Evolutionary conservation across 805 yeast genomes (phyloP), one percentile per base, ranked within the genome.

Genomic region (Jamesozyma lodderae): DNA sequence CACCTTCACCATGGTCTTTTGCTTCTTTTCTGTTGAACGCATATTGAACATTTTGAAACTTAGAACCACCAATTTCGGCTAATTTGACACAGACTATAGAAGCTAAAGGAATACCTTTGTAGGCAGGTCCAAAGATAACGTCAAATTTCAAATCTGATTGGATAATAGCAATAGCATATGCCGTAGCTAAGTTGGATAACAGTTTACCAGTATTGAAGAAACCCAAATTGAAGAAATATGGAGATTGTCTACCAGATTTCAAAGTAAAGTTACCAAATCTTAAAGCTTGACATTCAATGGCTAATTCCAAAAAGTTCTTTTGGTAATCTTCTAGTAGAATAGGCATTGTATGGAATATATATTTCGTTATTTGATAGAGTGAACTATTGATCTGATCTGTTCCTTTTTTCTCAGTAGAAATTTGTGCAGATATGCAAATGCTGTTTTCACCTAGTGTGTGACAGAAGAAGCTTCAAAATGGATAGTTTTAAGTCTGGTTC

Each of bases 1-100:
- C 98, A 49, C 97, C 98, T 67, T 90, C 98, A 40, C 98, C 98
- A 58, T 90, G 98, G 58, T 88, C 96, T 66, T 90, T 90, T 69
- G 82, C 81, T 63, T 87, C 96, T 66, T 90, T 92, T 63, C 98
- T 79, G 71, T 90, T 90, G 71, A 86, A 90, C n/a, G 96, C 78
- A 60, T 88, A 92, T 33, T 85, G 86, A 35, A 85, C 67, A 43
- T 76, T 60, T 36, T 75, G 77, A 55, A 76, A 87, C 55, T 80
- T 79, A 40, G 73, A 75, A n/a, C 86, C 85, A 42, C 85, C 92
- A 48, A 87, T 69, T 64, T 92, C 97, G 26, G 90, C 92, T 43
- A 92, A 70, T 62, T 92, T 90, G 41, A 92, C 90, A 42, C 83
- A 86, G 13, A 96, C 86, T 44, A 90, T 73, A 4, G 97, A 95